Conservation (phyloP, 345 rosid genomes). For the Boechera divaricarpa region DNA sequence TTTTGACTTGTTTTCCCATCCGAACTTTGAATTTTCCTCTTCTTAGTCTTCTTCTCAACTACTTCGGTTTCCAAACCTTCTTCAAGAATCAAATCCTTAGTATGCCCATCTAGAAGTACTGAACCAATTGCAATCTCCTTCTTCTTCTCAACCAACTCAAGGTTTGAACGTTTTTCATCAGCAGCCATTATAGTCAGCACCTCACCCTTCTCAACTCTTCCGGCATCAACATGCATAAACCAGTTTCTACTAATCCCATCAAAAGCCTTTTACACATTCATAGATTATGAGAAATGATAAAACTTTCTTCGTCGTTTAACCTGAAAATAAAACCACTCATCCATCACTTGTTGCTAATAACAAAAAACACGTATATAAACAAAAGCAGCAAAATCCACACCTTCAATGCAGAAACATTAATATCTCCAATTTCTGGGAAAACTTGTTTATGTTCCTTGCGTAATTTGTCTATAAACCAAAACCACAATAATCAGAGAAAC, state of each 20-base stretch:
- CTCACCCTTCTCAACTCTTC: constrained; percentile 29
- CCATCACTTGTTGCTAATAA: background rate
- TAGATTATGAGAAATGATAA: constrained; percentile 59
- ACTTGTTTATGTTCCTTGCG: constrained; percentile 10
- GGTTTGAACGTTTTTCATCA: constrained; percentile 1
- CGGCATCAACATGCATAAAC: constrained; percentile 63
- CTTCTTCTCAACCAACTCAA: constrained; percentile 26
- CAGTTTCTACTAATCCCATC: constrained; percentile 48
- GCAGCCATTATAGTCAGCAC: too few species aligned
- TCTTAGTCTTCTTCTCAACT: constrained; percentile 32
- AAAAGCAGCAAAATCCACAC: background rate
- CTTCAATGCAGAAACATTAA: constrained; percentile 19
- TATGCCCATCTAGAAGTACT: background rate
- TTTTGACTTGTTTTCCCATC: constrained; percentile 45
- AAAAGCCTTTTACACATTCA: constrained; percentile 58
- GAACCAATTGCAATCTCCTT: constrained; percentile 5
- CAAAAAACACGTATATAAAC: background rate
- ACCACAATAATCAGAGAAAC: background rate
- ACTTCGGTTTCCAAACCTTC: constrained; percentile 28
- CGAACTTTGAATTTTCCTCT: constrained; percentile 30
- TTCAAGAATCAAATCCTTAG: constrained; percentile 17
- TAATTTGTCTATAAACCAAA: constrained; percentile 9
- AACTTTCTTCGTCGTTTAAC: constrained; percentile 51
- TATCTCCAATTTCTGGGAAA: constrained; percentile 27
- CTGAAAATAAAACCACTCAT: background rate